Evolutionary conservation across 306 rosid genomes (phyloP).

Genomic region (Cicer cuneatum): DNA sequence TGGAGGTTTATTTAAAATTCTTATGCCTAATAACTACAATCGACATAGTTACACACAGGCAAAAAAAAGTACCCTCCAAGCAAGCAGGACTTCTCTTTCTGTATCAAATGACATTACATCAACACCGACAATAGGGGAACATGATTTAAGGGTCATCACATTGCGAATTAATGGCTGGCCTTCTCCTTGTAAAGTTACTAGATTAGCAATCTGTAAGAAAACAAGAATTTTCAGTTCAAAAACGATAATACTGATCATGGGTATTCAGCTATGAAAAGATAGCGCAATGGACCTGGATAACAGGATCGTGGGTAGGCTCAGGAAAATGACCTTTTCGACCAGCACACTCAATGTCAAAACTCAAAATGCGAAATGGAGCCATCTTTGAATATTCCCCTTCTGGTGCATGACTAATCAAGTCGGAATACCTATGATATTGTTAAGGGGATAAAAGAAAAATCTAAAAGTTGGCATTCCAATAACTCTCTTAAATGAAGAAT

Average conservation of each 20-base stretch:
- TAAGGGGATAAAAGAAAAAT: constrained; percentile 50
- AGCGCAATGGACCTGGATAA: constrained; percentile 76
- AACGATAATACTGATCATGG: constrained; percentile 18
- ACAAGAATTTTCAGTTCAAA: constrained; percentile 43
- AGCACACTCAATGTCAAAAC: constrained; percentile 99
- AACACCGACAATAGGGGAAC: constrained; percentile 93
- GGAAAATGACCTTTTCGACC: constrained; percentile 99
- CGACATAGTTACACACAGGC: constrained; percentile 4
- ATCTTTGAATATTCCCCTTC: constrained; percentile 95
- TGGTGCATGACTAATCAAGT: constrained; percentile 87
- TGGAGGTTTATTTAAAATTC: constrained; percentile 13
- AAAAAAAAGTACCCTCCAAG: constrained; percentile 87
- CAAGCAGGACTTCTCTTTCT: constrained; percentile 86
- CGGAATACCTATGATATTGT: constrained; percentile 74
- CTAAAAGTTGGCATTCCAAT: constrained; percentile 36
- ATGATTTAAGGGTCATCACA: constrained; percentile 94
- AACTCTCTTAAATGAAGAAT: constrained; percentile 7
- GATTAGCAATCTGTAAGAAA: constrained; percentile 78
- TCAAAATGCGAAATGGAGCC: constrained; percentile 98
- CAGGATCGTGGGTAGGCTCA: constrained; percentile 94
- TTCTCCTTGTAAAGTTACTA: constrained; percentile 93
- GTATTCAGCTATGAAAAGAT: constrained; percentile 13
- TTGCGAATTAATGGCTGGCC: constrained; percentile 78
- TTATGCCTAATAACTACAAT: constrained; percentile 12
- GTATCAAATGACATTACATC: constrained; percentile 91